Evolutionary conservation across 495 filamentous ascomycete species (phyloP).

Genomic region (Apodospora peruviana): DNA sequence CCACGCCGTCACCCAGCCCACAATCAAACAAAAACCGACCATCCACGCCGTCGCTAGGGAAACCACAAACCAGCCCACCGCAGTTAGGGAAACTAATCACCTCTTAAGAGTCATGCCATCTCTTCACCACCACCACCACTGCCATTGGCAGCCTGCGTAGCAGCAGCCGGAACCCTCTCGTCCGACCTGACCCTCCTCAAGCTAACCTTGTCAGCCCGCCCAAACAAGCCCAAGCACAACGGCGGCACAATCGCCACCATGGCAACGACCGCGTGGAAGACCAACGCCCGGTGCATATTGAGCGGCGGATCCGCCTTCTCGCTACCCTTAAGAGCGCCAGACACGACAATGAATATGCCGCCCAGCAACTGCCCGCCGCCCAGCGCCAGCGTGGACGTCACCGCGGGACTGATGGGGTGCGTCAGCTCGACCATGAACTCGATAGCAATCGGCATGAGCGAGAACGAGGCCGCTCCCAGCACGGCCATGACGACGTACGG

Average conservation of each 20-base stretch:
- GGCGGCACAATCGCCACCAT: constrained; percentile 61
- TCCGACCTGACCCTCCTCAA: constrained; percentile 51
- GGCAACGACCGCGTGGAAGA: constrained; percentile 71
- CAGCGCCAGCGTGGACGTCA: constrained; percentile 80
- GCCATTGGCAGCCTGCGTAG: too few species aligned
- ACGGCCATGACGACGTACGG: constrained; percentile 68
- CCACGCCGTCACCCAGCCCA: too few species aligned
- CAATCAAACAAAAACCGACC: too few species aligned
- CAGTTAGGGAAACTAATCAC: too few species aligned
- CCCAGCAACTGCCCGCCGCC: constrained; percentile 73
- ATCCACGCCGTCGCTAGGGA: too few species aligned
- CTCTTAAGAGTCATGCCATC: too few species aligned
- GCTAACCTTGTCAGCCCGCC: constrained; percentile 43
- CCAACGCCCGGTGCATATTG: constrained; percentile 68
- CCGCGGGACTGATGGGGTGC: constrained; percentile 81
- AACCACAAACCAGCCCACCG: too few species aligned
- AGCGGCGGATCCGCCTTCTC: constrained; percentile 46
- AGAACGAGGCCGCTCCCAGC: constrained; percentile 76
- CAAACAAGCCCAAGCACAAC: constrained; percentile 61
- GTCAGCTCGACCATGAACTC: constrained; percentile 85
- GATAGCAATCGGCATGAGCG: constrained; percentile 73
- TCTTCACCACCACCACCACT: too few species aligned
- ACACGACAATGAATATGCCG: constrained; percentile 74
- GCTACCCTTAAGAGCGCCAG: constrained; percentile 69
- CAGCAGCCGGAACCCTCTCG: too few species aligned